A percentile compares a stretch with the other conserved stretches of the same genome.
phyloP scores from a whole-genome alignment of 352 stramenopile genomes.

The Thraustotheca clavata region DNA sequence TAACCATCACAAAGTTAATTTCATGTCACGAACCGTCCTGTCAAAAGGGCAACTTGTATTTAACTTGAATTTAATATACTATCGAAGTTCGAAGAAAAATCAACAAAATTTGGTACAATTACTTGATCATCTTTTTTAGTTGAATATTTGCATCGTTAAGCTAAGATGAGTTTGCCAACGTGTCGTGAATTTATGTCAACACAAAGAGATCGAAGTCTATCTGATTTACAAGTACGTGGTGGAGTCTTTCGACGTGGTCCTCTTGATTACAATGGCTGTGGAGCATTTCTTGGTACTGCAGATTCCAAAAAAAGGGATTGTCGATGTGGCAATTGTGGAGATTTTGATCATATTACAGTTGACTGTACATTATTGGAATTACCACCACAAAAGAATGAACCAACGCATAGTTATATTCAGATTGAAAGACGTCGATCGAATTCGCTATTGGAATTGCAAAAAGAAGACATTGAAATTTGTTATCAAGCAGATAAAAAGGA shows the following conservation, averaged over 20 bases:
- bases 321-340: conserved; percentile 18
- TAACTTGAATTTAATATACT: neutral
- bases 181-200: neutral
- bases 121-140: neutral
- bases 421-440: conserved; percentile 12
- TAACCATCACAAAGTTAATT: too few relatives aligned
- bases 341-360: conserved; percentile 22
- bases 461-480: neutral
- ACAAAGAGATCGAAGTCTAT: conserved; percentile 9
- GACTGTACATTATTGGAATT: conserved; percentile 7
- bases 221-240: conserved; percentile 17
- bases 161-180: neutral
- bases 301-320: neutral
- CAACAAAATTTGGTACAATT: neutral
- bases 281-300: conserved; percentile 12
- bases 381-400: neutral
- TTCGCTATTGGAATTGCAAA: neutral
- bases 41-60: too few relatives aligned
- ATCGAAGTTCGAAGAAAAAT: neutral
- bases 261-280: conserved; percentile 19
- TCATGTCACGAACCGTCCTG: too few relatives aligned
- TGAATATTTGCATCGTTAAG: conserved; percentile 1
- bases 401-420: conserved; percentile 13
- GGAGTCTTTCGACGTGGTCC: conserved; percentile 14
- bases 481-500: too few relatives aligned